Evolutionary conservation across 352 stramenopile genomes (phyloP).

Genomic region (Pythium rhizo-oryzae): DNA sequence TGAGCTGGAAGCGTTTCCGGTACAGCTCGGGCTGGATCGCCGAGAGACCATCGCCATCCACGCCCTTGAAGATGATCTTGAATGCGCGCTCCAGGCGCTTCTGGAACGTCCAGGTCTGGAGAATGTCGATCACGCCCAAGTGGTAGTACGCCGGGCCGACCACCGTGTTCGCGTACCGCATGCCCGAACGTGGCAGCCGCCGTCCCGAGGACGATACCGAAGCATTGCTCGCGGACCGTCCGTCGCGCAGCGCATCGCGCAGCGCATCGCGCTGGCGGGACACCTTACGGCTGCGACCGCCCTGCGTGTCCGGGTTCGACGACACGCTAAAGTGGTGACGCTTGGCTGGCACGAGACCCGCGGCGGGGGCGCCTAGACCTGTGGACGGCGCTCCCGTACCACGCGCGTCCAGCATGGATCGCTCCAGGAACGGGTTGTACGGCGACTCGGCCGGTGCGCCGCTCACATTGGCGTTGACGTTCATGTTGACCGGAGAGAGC

Average conservation of each 20-base stretch:
- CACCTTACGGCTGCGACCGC: constrained; percentile 48
- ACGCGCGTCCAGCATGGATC: constrained; percentile 66
- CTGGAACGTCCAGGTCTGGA: constrained; percentile 89
- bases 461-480: constrained; percentile 21
- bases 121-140: constrained; percentile 90
- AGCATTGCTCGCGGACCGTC: constrained; percentile 60
- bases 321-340: constrained; percentile 74
- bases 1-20: constrained; percentile 83
- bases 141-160: constrained; percentile 90
- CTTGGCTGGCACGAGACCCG: constrained; percentile 6
- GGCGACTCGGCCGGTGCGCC: constrained; percentile 12
- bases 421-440: constrained; percentile 69
- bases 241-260: constrained; percentile 42
- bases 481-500: constrained; percentile 35
- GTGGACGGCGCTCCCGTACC: constrained; percentile 30
- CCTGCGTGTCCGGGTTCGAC: constrained; percentile 30
- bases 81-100: constrained; percentile 89
- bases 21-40: constrained; percentile 86
- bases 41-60: constrained; percentile 81
- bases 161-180: constrained; percentile 86
- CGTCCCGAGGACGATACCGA: constrained; percentile 69
- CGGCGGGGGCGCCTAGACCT: constrained; percentile 6
- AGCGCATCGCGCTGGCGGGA: constrained; percentile 50
- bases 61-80: constrained; percentile 86
- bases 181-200: constrained; percentile 72